Conservation (phyloP, 441 rosid genomes). For the Populus hybrid region DNA sequence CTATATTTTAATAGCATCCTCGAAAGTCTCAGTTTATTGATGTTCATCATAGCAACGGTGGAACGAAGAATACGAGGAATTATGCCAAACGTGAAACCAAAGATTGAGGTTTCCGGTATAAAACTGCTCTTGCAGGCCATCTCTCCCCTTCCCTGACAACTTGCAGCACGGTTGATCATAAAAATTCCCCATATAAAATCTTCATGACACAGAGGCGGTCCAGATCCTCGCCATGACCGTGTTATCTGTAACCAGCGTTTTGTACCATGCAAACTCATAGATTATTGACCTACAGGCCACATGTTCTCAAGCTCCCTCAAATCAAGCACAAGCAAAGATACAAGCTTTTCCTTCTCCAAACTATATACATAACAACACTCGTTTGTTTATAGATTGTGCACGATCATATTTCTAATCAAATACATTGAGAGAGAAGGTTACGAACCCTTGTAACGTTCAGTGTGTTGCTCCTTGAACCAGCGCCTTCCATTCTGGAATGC, state of each 20-base stretch:
- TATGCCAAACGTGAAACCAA: too few species aligned
- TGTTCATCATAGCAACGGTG: not conserved
- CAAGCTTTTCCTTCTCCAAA: not conserved
- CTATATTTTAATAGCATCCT: not conserved
- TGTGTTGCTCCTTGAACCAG: too few species aligned
- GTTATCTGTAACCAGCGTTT: not conserved
- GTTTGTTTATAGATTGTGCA: not conserved
- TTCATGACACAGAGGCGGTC: slow-evolving; percentile 9
- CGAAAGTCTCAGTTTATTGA: not conserved
- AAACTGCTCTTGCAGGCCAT: not conserved
- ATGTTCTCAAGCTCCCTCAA: not conserved
- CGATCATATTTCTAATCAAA: too few species aligned
- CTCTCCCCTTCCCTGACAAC: not conserved
- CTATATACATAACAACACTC: not conserved
- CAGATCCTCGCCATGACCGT: not conserved
- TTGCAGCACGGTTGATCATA: not conserved
- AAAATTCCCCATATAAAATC: not conserved
- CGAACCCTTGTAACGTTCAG: too few species aligned
- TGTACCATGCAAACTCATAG: too few species aligned
- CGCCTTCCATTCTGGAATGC: not conserved
- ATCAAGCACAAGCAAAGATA: not conserved
- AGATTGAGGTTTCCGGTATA: not conserved
- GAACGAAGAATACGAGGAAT: not conserved
- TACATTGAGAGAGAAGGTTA: too few species aligned
- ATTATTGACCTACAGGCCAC: not conserved